These are phyloP conservation scores for Cylindrotheca fusiformis DNA, from an alignment of 108 stramenopile genomes.

Conservation along the genomic window DNA sequence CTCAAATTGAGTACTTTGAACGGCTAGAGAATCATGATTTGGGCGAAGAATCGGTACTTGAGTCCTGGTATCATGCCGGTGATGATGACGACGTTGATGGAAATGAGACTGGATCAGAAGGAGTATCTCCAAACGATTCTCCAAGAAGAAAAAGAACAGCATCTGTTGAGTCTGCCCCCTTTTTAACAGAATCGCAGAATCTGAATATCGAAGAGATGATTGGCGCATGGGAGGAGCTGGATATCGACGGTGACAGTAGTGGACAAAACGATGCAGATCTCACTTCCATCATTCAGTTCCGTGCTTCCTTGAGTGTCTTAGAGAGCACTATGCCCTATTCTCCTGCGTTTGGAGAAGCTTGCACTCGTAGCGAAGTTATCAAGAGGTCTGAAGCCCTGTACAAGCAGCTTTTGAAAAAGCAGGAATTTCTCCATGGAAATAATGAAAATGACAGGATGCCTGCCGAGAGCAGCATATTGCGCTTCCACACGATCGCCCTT, in stretches of 20 bases:
- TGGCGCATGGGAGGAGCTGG: conserved; percentile 38
- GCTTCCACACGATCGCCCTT: conserved; percentile 49
- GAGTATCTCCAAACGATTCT: too few species aligned
- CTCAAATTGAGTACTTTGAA: conserved; percentile 1
- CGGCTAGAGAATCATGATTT: not conserved
- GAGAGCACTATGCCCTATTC: conserved; percentile 54
- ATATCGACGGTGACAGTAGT: conserved; percentile 9
- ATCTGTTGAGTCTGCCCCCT: conserved; percentile 7
- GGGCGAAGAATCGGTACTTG: not conserved
- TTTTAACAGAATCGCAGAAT: conserved; percentile 8
- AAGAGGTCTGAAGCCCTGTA: conserved; percentile 57
- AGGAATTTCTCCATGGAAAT: not conserved
- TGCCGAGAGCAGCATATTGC: conserved; percentile 9
- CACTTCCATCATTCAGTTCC: conserved; percentile 16
- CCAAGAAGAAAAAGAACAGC: conserved; percentile 4
- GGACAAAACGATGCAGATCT: conserved; percentile 3
- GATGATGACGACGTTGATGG: not conserved
- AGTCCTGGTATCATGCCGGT: not conserved
- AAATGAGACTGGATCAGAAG: not conserved
- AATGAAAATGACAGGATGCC: not conserved
- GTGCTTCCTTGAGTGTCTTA: conserved; percentile 30
- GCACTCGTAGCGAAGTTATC: conserved; percentile 55
- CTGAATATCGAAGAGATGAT: conserved; percentile 16
- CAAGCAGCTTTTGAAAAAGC: conserved; percentile 17
- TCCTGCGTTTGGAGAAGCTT: conserved; percentile 55